Evolutionary conservation across 2,329 filamentous ascomycete genomes (phyloP).

Genomic region (Exophiala sp.): DNA sequence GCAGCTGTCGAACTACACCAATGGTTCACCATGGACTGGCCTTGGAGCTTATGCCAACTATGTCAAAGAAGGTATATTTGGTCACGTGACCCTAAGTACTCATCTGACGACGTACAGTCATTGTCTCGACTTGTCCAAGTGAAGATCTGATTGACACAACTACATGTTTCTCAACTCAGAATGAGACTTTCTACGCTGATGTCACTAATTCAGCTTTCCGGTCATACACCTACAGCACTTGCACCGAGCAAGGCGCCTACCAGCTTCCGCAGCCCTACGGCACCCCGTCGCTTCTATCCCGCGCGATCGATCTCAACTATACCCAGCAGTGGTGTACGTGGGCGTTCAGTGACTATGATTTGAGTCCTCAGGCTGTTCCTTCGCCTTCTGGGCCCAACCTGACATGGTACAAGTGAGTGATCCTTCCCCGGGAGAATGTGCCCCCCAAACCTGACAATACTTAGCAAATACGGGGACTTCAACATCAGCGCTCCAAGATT

Average conservation of each 20-base stretch:
- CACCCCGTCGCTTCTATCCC: conserved; percentile 45
- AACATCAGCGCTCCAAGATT: conserved; percentile 47
- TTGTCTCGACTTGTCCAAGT: conserved; percentile 43
- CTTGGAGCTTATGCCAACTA: conserved; percentile 54
- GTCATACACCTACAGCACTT: conserved; percentile 50
- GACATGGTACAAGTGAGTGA: conserved; percentile 35
- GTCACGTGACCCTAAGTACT: too few relatives aligned
- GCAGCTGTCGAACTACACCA: conserved; percentile 47
- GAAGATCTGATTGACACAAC: conserved; percentile 35
- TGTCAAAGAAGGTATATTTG: conserved; percentile 38
- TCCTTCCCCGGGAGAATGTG: too few relatives aligned
- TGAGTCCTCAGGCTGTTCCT: conserved; percentile 23
- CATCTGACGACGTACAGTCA: conserved; percentile 25
- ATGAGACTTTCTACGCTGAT: conserved; percentile 45
- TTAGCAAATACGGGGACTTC: conserved; percentile 43
- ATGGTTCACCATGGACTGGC: conserved; percentile 49
- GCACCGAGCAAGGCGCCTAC: conserved; percentile 49
- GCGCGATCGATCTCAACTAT: conserved; percentile 47
- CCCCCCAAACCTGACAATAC: not conserved
- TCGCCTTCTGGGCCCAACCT: conserved; percentile 43
- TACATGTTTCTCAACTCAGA: conserved; percentile 47
- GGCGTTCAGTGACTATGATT: too few relatives aligned
- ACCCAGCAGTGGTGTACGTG: conserved; percentile 56
- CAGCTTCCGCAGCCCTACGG: conserved; percentile 43
- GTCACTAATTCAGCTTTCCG: conserved; percentile 39